Evolutionary conservation across 1,284 basidiomycete genomes (phyloP).

Genomic region (Thelephora terrestris): DNA sequence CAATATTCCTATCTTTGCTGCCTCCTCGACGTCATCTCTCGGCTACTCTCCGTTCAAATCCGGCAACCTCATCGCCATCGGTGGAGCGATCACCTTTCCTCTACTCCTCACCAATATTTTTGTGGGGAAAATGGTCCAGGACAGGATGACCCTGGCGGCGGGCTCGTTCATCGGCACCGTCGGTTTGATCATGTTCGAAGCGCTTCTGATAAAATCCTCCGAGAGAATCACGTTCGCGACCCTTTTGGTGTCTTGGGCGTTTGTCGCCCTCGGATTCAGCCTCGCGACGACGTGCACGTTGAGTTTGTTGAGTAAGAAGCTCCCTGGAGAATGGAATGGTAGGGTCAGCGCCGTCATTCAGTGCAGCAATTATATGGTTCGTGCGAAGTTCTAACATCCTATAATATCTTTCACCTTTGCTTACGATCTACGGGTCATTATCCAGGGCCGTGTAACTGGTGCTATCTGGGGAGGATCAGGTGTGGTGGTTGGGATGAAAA

Average conservation of each 20-base stretch:
- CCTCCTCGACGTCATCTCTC: constrained; percentile 27
- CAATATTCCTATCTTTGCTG: constrained; percentile 59
- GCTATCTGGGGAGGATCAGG: constrained; percentile 62
- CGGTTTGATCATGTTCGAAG: constrained; percentile 36
- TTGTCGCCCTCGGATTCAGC: constrained; percentile 61
- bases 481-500: constrained; percentile 52
- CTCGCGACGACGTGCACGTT: constrained; percentile 56
- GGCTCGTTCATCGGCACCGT: constrained; percentile 41
- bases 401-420: too few species aligned
- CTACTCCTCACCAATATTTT: constrained; percentile 55
- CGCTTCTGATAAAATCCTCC: constrained; percentile 24
- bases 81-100: constrained; percentile 50
- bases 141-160: constrained; percentile 46
- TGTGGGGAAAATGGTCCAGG: constrained; percentile 47
- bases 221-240: constrained; percentile 34
- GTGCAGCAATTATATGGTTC: constrained; percentile 47
- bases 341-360: constrained; percentile 49
- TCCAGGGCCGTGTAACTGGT: constrained; percentile 43
- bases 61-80: constrained; percentile 63
- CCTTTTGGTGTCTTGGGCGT: constrained; percentile 57
- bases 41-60: constrained; percentile 52
- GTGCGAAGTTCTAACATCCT: too few species aligned
- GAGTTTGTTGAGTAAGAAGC: constrained; percentile 55
- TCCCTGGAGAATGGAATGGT: constrained; percentile 52
- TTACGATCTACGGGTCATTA: too few species aligned